phyloP scores from a whole-genome alignment of 2,329 filamentous ascomycete species.

The Ceratocystis cubensis region DNA sequence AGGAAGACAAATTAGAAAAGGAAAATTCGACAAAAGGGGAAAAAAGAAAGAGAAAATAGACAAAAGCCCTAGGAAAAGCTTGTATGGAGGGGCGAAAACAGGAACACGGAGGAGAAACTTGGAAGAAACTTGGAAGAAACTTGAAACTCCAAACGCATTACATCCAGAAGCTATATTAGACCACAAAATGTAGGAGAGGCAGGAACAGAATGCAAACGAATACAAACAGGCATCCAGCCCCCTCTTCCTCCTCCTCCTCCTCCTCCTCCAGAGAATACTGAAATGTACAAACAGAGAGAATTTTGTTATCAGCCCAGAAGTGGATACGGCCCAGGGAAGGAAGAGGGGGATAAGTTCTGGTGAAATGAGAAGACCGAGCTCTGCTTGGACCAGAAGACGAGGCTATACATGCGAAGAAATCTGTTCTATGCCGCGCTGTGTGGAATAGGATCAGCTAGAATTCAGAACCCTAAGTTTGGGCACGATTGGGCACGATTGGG shows the following conservation, averaged over 20 bases:
- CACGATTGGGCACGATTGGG: background rate
- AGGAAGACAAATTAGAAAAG: background rate
- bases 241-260: too few relatives aligned
- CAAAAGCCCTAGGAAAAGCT: background rate
- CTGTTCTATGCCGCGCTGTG: too few relatives aligned
- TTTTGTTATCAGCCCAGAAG: constrained; percentile 4
- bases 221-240: too few relatives aligned
- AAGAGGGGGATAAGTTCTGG: background rate
- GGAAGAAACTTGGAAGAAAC: background rate
- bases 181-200: background rate
- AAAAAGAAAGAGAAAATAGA: background rate
- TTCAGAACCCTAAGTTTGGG: background rate
- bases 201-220: background rate
- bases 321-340: background rate
- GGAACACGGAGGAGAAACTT: constrained; percentile 3
- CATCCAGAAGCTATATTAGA: constrained; percentile 6
- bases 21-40: background rate
- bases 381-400: background rate
- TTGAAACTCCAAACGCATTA: constrained; percentile 7
- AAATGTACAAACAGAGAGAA: background rate
- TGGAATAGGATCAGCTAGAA: background rate
- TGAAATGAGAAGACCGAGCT: constrained; percentile 11
- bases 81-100: background rate
- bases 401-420: background rate
- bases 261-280: background rate